Conservation (phyloP, 306 rosid genomes). For the Medicago lupulina region DNA sequence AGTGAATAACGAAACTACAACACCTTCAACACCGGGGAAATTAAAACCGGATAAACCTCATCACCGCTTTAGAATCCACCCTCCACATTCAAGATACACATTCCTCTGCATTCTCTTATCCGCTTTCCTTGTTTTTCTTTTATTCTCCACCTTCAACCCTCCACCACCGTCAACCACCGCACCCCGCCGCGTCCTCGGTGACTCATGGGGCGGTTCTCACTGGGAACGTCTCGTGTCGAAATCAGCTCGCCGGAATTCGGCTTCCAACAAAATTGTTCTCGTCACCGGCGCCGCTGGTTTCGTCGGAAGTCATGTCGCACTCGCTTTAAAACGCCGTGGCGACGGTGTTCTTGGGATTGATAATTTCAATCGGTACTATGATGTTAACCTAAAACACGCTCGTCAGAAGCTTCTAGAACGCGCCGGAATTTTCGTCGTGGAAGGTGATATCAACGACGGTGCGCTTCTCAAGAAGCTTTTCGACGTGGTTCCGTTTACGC, state of each 20-base stretch:
- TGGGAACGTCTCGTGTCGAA: constrained; percentile 81
- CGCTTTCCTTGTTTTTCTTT: constrained; percentile 51
- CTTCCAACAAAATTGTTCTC: constrained; percentile 59
- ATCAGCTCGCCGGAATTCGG: constrained; percentile 52
- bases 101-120: constrained; percentile 66
- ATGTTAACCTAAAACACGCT: constrained; percentile 65
- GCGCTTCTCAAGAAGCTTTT: constrained; percentile 69
- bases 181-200: constrained; percentile 52
- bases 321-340: constrained; percentile 78
- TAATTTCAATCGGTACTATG: constrained; percentile 79
- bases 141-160: constrained; percentile 48
- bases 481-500: constrained; percentile 79
- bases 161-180: constrained; percentile 43
- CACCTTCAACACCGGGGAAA: constrained; percentile 87
- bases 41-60: constrained; percentile 72
- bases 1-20: constrained; percentile 58
- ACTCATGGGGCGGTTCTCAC: constrained; percentile 74
- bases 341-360: constrained; percentile 86
- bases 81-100: constrained; percentile 60
- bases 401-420: constrained; percentile 75
- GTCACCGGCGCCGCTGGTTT: constrained; percentile 89
- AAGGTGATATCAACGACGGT: constrained; percentile 77
- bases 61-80: constrained; percentile 62
- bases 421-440: constrained; percentile 79
- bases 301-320: constrained; percentile 80